Evolutionary conservation across 1,284 basidiomycete genomes (phyloP), one percentile per base, ranked within the genome.

Genomic region (Rhodotorula sp.): DNA sequence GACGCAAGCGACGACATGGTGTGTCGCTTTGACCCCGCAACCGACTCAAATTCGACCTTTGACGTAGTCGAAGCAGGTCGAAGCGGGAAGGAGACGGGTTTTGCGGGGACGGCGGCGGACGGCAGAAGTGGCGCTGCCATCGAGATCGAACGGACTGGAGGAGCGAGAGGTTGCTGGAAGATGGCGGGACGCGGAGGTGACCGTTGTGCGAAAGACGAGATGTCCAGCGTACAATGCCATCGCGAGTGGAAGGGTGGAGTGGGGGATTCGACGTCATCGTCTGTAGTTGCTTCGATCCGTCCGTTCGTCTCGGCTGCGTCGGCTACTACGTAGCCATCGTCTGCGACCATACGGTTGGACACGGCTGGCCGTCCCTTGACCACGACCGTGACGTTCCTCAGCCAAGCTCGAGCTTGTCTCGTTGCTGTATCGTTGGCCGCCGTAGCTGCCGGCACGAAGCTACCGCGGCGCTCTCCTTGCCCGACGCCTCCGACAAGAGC

Each of bases 171-270:
- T n/a, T n/a, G 37, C 37, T 13, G 30, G 15, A 76, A 71, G 13
- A 73, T 65, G 31, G 72, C 56, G 20, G 9, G 47, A 65, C 34
- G 62, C 2, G 70, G 66, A 0, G 75, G 73, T 0, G 75, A 47
- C 1, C 76, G 76, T 13, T 76, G 76, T 48, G 80, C 79, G 73
- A 80, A 80, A 2, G 78, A 74, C 0, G 88, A 84, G 18, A 94
- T 83, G 77, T 94, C 91, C 40, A 95, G 86, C 1, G 89, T 82
- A 71, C 90, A 92, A 75, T 92, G 94, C 92, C 92, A 94, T 31
- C 88, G 83, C 0, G 90, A 92, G 1, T 87, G 86, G 79, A 94
- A 94, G 0, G 85, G 82, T 11, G 81, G 81, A 0, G 92, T 91
- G 0, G 89, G 89, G 73, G 87, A 89, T 0, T 80, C 44, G 20